These are phyloP conservation scores for Tolypocladium tropicale DNA, from an alignment of 2,329 filamentous ascomycete genomes.

Conservation along the genomic window DNA sequence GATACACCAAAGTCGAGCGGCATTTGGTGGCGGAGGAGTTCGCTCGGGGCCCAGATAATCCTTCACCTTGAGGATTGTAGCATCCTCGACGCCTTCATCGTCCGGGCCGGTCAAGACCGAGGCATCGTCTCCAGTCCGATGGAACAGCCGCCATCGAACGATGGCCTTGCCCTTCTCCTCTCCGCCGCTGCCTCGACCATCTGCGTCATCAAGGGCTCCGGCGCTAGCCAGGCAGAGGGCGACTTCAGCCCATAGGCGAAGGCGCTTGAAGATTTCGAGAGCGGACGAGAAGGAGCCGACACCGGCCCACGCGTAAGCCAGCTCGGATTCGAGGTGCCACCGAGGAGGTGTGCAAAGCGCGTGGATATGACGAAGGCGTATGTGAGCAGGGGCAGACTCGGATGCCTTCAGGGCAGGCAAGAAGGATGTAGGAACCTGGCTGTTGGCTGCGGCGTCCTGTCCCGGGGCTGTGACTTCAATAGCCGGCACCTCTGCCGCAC, in stretches of 20 bases:
- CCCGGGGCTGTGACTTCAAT: constrained; percentile 34
- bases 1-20: constrained; percentile 84
- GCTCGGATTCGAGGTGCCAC: constrained; percentile 90
- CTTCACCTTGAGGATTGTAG: constrained; percentile 42
- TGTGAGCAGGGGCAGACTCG: constrained; percentile 67
- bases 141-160: constrained; percentile 69
- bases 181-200: constrained; percentile 41
- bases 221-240: constrained; percentile 72
- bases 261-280: constrained; percentile 87
- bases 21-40: constrained; percentile 66
- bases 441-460: constrained; percentile 11
- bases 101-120: constrained; percentile 28
- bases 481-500: constrained; percentile 27
- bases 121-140: constrained; percentile 37
- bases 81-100: constrained; percentile 42
- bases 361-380: constrained; percentile 76
- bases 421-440: constrained; percentile 59
- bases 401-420: constrained; percentile 63
- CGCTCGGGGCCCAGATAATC: constrained; percentile 51
- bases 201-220: constrained; percentile 46
- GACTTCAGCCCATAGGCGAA: constrained; percentile 91
- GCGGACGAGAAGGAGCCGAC: constrained; percentile 83
- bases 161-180: constrained; percentile 76
- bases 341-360: constrained; percentile 72
- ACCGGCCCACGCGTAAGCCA: constrained; percentile 85